Evolutionary conservation across 2,329 filamentous ascomycete species (phyloP), one percentile per base, ranked within the genome.

Genomic region (Aureobasidium musti): DNA sequence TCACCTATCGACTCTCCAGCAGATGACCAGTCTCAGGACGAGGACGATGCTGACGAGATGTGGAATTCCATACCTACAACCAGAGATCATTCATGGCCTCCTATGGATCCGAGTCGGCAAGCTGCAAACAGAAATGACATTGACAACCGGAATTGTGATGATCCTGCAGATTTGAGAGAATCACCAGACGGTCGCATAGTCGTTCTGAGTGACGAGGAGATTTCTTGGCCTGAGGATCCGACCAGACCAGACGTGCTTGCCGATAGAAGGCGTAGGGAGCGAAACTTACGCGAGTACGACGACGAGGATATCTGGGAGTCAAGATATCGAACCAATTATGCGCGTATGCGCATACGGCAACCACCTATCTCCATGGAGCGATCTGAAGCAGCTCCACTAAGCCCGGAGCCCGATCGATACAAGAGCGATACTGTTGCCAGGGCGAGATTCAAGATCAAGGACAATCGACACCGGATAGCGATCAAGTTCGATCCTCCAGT

Each of bases 401-500:
- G 41, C 23, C 64, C 64, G 17, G 50, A 66, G 54, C 43, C 35
- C 13, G 64, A 66, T 52, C 54, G 45, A 26, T 35, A 49, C n/a
- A 60, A 39, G 13, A 52, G 30, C 17, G 50, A 67, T 26, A 45
- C 41, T 73, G 75, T 77, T 8, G 75, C 72, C 5, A 87, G 92
- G 76, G 91, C 92, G 2, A 86, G 87, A 33, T 97, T 98, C 78
- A 90, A 89, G 74, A 96, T 97, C 65, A 88, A 90, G 73, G 86
- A 88, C 76, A 86, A 89, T 72, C 93, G 92, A 80, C 91, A 87
- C 79, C 92, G 89, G 77, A 94, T 95, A 72, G 92, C 89, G 17
- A 90, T 98, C 72, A 89, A 87, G 67, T 97, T 98, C 72, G 87
- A 93, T 72, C 90, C 91, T 66, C 89, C 90, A 0, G 85, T 95